Percentiles rank a stretch among this genome's conserved stretches.
Conservation (phyloP, 2,329 filamentous ascomycete species). For the Ustilaginoidea virens region DNA sequence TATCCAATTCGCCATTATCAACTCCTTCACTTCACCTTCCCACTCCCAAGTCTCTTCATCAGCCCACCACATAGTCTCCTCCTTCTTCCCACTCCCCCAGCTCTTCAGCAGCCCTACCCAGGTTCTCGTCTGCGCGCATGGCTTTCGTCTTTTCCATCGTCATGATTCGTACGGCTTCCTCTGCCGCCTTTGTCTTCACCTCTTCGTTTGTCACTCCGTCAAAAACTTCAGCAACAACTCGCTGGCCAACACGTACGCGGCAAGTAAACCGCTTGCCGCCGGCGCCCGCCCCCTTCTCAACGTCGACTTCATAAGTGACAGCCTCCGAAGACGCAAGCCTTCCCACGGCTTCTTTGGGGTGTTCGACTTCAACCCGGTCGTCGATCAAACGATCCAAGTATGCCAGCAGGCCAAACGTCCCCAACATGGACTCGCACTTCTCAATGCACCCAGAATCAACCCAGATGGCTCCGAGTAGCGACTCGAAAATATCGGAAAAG, state of each 20-base stretch:
- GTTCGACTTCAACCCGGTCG: slow-evolving; percentile 38
- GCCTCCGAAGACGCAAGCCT: slow-evolving; percentile 33
- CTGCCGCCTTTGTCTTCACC: slow-evolving; percentile 39
- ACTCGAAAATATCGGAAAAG: slow-evolving; percentile 72
- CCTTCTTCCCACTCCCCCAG: no score
- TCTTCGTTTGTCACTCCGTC: slow-evolving; percentile 35
- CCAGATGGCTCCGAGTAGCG: slow-evolving; percentile 67
- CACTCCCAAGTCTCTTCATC: no score
- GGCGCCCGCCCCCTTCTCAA: slow-evolving; percentile 6
- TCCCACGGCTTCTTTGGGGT: slow-evolving; percentile 56
- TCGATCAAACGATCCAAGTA: slow-evolving; percentile 47
- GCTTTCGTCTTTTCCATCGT: slow-evolving; percentile 8
- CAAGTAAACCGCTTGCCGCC: slow-evolving; percentile 24
- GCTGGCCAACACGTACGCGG: slow-evolving; percentile 30
- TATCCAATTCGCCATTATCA: no score
- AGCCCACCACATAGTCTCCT: no score
- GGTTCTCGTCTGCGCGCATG: no score
- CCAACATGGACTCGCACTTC: slow-evolving; percentile 43
- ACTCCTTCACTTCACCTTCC: no score
- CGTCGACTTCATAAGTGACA: slow-evolving; percentile 36
- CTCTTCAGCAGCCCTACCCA: no score
- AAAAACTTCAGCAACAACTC: slow-evolving; percentile 26
- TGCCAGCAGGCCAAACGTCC: slow-evolving; percentile 47
- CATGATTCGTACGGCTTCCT: slow-evolving; percentile 27
- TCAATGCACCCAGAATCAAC: slow-evolving; percentile 56